These are phyloP conservation scores for Marasmius tenuissimus DNA, from an alignment of 1,284 basidiomycete species.

Conservation along the genomic window DNA sequence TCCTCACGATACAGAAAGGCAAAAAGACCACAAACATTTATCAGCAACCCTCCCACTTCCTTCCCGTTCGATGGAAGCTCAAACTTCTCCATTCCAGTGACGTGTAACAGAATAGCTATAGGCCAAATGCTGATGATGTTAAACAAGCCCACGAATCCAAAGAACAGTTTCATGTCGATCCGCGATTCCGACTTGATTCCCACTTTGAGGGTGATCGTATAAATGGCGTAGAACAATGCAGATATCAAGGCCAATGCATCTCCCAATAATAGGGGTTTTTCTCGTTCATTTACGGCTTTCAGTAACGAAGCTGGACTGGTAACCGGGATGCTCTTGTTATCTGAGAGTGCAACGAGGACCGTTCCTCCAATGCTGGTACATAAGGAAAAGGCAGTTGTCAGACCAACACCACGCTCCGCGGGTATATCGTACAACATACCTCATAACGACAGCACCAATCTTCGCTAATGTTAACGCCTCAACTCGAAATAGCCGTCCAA, in stretches of 20 bases:
- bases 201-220: constrained; percentile 91
- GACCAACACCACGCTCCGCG: no score
- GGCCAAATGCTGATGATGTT: constrained; percentile 86
- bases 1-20: background rate
- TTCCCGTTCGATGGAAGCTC: constrained; percentile 65
- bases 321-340: constrained; percentile 34
- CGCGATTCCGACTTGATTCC: constrained; percentile 82
- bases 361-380: constrained; percentile 79
- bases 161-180: constrained; percentile 91
- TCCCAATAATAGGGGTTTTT: constrained; percentile 50
- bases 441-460: constrained; percentile 77
- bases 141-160: constrained; percentile 91
- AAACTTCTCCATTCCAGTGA: constrained; percentile 74
- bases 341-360: constrained; percentile 81
- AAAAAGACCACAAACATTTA: constrained; percentile 61
- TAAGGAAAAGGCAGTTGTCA: no score
- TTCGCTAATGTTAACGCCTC: constrained; percentile 80
- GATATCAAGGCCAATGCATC: constrained; percentile 82
- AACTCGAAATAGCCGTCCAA: constrained; percentile 84
- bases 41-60: constrained; percentile 65
- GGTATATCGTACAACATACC: constrained; percentile 44
- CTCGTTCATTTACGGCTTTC: constrained; percentile 14
- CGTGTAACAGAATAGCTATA: constrained; percentile 79
- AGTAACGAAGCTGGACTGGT: constrained; percentile 2
- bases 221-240: constrained; percentile 87